Percentiles rank a stretch among this genome's conserved stretches.
These are phyloP conservation scores for Saccharomyces hybrid DNA, from an alignment of 1,139 yeast genomes.

Conservation along the genomic window DNA sequence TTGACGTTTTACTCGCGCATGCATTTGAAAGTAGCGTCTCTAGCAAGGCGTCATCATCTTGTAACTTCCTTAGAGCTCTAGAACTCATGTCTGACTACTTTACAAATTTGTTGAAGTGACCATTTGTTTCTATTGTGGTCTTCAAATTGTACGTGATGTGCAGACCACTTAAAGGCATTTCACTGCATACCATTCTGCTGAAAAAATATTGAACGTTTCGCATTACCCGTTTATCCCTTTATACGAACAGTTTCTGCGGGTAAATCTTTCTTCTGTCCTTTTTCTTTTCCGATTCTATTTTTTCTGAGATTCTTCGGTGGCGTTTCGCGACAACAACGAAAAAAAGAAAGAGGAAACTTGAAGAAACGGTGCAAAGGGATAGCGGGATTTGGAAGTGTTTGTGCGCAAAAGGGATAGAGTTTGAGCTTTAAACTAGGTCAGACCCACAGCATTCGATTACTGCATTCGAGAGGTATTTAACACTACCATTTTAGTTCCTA, in stretches of 20 bases:
- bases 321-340: neutral
- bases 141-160: neutral
- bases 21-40: constrained; percentile 20
- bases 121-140: neutral
- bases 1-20: neutral
- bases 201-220: neutral
- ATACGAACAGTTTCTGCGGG: neutral
- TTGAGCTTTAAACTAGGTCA: neutral
- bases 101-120: neutral
- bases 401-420: neutral
- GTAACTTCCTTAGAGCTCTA: constrained; percentile 51
- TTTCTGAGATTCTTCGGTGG: neutral
- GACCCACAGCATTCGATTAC: neutral
- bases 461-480: neutral
- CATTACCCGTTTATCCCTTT: neutral
- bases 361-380: neutral
- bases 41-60: constrained; percentile 35
- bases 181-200: too few relatives aligned
- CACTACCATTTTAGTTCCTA: neutral
- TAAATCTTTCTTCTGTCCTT: neutral
- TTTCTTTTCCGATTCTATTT: neutral
- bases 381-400: neutral
- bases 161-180: neutral
- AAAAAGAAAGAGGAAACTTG: neutral
- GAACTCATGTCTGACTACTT: constrained; percentile 48